Conservation (phyloP, 2,329 filamentous ascomycete species). For the Stachybotrys elegans region DNA sequence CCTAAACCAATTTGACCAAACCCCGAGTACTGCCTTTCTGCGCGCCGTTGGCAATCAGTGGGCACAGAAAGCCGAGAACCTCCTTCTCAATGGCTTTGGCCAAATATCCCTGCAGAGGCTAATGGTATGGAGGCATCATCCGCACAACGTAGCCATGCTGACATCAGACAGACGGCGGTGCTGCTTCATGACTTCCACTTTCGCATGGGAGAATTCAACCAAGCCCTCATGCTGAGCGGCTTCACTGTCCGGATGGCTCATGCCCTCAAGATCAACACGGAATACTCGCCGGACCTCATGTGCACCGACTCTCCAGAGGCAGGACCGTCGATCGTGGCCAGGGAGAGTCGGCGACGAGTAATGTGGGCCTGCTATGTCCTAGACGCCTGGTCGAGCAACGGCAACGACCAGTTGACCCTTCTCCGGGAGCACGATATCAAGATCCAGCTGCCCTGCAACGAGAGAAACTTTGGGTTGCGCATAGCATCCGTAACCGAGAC, state of each 20-base stretch:
- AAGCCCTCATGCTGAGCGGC: slow-evolving; percentile 36
- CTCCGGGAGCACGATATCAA: slow-evolving; percentile 35
- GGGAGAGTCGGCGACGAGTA: slow-evolving; percentile 32
- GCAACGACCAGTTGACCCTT: slow-evolving; percentile 32
- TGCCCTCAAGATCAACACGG: slow-evolving; percentile 33
- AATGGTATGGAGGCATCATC: slow-evolving; percentile 23
- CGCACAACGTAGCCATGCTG: not conserved
- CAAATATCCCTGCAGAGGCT: slow-evolving; percentile 32
- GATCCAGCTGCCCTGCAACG: slow-evolving; percentile 34
- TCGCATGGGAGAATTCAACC: slow-evolving; percentile 31
- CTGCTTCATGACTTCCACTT: slow-evolving; percentile 35
- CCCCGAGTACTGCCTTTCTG: slow-evolving; percentile 21
- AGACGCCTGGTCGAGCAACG: slow-evolving; percentile 34
- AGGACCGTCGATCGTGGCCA: slow-evolving; percentile 28
- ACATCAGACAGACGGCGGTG: slow-evolving; percentile 25
- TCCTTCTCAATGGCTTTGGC: slow-evolving; percentile 31
- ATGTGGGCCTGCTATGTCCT: slow-evolving; percentile 39
- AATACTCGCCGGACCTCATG: slow-evolving; percentile 31
- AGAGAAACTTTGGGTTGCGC: slow-evolving; percentile 35
- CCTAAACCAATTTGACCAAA: slow-evolving; percentile 22
- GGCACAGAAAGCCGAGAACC: slow-evolving; percentile 30
- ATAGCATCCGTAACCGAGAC: slow-evolving; percentile 35
- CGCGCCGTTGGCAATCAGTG: slow-evolving; percentile 30
- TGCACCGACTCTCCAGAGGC: slow-evolving; percentile 25
- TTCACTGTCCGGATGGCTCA: slow-evolving; percentile 36